Evolutionary conservation across 768 basidiomycete species (phyloP), one percentile per base, ranked within the genome.

Genomic region (Rhodotorula diobovata): DNA sequence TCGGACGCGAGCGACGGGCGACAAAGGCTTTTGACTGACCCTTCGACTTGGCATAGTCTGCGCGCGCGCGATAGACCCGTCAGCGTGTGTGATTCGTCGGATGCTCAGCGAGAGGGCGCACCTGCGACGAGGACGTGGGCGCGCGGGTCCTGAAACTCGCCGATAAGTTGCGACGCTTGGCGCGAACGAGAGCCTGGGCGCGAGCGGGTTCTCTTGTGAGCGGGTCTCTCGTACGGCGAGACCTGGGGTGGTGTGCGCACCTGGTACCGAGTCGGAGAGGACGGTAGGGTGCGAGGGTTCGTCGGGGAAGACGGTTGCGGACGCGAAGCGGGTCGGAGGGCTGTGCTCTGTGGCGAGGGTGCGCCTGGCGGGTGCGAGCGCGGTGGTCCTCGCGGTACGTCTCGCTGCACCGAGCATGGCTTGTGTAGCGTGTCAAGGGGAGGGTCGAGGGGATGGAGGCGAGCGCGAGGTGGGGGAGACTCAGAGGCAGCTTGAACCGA

Each of bases 101-200:
- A 30, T 39, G 54, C n/a, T 30, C 60, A 70, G 32, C 25, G 56
- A 39, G 4, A 7, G 30, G 10, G 28, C 58, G 28, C 18, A 59
- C 58, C 73, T 14, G 67, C 76, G 34, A 78, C 77, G 32, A 80
- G 59, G n/a, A 78, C 68, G 69, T 79, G 79, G 28, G 77, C 77
- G 57, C 80, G 71, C 18, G 70, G 56, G 73, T 80, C 79, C 68
- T 80, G 78, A 61, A 79, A 76, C 28, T 66, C 41, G 14, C 67
- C 76, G 64, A 80, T 79, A 2, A 25, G 12, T 14, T 25, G 25
- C 41, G 41, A 45, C 14, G 20, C 30, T 51, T 57, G 25, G 53
- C 32, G 18, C 51, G 64, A 53, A 35, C 46, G 11, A 48, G 61
- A 41, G n/a, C 34, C 39, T 59, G 53, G 1, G 14, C 20, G n/a